phyloP scores from a whole-genome alignment of 257 asterid genomes.

The Fraxinus quadrangulata region DNA sequence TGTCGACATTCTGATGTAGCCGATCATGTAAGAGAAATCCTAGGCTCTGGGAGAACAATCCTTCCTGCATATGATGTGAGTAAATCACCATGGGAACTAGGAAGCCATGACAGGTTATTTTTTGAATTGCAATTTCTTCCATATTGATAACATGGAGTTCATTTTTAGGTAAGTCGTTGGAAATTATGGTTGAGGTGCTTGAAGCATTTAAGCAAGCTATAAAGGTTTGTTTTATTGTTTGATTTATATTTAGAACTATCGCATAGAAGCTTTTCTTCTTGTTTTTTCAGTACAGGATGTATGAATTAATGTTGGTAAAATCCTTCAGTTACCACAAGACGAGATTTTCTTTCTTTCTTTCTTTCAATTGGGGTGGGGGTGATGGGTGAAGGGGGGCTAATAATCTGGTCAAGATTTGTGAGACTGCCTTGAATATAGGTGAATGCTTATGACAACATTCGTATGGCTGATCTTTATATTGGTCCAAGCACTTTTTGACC shows the following conservation, averaged over 20 bases:
- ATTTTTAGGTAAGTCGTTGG: constrained; percentile 59
- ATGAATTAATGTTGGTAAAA: background rate
- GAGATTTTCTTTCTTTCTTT: background rate
- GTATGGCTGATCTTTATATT: constrained; percentile 71
- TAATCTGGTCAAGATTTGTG: constrained; percentile 23
- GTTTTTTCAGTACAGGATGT: background rate
- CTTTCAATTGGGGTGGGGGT: background rate
- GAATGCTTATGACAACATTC: constrained; percentile 67
- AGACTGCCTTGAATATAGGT: constrained; percentile 50
- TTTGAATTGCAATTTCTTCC: constrained; percentile 18
- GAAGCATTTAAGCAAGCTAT: constrained; percentile 71
- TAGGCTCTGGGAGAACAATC: constrained; percentile 36
- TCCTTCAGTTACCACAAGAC: background rate
- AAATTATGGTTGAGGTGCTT: constrained; percentile 68
- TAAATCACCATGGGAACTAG: constrained; percentile 80
- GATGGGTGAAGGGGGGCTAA: background rate
- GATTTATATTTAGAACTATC: constrained; percentile 6
- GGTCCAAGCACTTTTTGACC: constrained; percentile 78
- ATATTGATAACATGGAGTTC: constrained; percentile 30
- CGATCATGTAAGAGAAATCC: constrained; percentile 39
- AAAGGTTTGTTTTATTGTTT: constrained; percentile 54
- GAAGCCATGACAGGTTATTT: constrained; percentile 52
- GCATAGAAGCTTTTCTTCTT: constrained; percentile 9
- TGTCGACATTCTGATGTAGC: constrained; percentile 35
- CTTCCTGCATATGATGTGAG: constrained; percentile 34